These are phyloP conservation scores for Cinnamomum chago DNA, from an alignment of 164 flowering plant species.

Conservation along the genomic window DNA sequence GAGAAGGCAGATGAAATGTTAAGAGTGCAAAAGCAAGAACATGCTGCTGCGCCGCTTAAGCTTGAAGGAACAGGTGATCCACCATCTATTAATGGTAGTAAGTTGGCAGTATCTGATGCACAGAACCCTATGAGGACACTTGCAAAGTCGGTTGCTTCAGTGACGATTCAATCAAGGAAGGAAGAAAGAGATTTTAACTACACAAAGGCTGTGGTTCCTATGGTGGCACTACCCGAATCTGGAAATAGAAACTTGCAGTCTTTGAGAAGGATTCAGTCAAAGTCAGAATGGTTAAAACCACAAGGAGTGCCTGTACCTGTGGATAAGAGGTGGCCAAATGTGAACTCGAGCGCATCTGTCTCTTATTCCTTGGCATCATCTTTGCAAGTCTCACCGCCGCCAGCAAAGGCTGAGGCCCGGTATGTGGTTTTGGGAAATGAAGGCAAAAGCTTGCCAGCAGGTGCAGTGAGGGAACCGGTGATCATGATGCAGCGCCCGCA, in stretches of 20 bases:
- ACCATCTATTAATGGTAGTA: constrained; percentile 21
- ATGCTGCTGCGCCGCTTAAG: constrained; percentile 36
- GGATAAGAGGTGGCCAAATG: constrained; percentile 54
- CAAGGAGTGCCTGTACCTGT: constrained; percentile 21
- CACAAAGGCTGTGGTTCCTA: constrained; percentile 33
- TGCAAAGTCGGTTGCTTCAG: constrained; percentile 24
- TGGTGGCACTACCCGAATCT: constrained; percentile 26
- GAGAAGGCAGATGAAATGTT: constrained; percentile 67
- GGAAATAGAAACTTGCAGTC: constrained; percentile 36
- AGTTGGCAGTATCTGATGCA: constrained; percentile 16
- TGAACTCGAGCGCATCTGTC: constrained; percentile 27
- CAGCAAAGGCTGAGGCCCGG: constrained; percentile 36
- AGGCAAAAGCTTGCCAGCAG: constrained; percentile 36
- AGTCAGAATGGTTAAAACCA: constrained; percentile 30
- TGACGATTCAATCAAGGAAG: constrained; percentile 46
- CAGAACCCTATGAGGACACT: constrained; percentile 32
- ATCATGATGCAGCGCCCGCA: constrained; percentile 78
- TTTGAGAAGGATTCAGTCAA: constrained; percentile 36
- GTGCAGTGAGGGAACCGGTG: constrained; percentile 56
- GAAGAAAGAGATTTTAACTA: constrained; percentile 66
- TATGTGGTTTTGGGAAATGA: constrained; percentile 41
- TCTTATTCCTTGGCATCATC: constrained; percentile 42
- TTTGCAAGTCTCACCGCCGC: constrained; percentile 35
- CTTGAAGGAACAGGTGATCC: constrained; percentile 57
- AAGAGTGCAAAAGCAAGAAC: constrained; percentile 50